phyloP scores from a whole-genome alignment of 2,329 filamentous ascomycete genomes.

The Trichoderma polysporum region DNA sequence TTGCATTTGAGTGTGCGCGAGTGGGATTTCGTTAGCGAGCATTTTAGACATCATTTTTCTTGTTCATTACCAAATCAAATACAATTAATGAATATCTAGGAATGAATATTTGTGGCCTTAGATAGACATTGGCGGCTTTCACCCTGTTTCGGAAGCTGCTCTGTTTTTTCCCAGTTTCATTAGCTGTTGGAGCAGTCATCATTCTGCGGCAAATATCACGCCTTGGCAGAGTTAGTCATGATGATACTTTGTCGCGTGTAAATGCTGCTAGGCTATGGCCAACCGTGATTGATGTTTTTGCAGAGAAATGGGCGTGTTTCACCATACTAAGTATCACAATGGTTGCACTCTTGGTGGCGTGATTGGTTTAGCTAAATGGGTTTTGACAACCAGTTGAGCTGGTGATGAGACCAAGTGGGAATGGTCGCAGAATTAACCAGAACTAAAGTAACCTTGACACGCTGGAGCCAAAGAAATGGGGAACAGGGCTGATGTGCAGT shows the following conservation, averaged over 20 bases:
- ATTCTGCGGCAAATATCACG: background rate
- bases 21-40: background rate
- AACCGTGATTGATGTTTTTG: background rate
- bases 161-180: background rate
- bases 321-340: background rate
- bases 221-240: background rate
- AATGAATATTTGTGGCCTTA: background rate
- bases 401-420: background rate
- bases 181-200: no score
- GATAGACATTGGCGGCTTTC: no score
- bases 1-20: background rate
- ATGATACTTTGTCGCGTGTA: background rate
- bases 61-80: background rate
- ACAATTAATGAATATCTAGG: background rate
- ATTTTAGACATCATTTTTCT: background rate
- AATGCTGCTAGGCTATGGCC: background rate
- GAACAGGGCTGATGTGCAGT: slow-evolving; percentile 2
- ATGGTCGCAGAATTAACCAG: background rate
- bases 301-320: background rate
- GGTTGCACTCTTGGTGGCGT: background rate
- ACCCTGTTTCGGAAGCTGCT: background rate
- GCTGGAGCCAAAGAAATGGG: background rate
- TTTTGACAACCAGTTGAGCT: background rate
- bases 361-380: background rate
- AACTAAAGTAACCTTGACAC: background rate